These are phyloP conservation scores for Kwoniella newhampshirensis DNA, from an alignment of 768 basidiomycete genomes.

Conservation along the genomic window DNA sequence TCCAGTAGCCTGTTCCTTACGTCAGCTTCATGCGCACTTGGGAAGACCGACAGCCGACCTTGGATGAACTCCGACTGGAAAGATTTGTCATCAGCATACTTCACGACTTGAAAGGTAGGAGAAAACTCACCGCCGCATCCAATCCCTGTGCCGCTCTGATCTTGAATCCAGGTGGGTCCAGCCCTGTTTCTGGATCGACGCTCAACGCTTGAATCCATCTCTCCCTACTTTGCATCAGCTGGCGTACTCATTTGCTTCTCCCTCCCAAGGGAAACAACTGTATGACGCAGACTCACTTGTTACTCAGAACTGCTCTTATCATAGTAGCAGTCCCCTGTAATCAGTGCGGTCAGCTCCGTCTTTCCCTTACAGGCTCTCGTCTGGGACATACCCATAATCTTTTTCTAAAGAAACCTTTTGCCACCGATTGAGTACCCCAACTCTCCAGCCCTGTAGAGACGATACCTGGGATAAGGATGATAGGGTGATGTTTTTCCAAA, in stretches of 20 bases:
- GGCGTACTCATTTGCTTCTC: no score
- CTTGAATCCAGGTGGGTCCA: slow-evolving; percentile 81
- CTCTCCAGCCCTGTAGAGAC: slow-evolving; percentile 90
- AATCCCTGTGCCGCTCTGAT: slow-evolving; percentile 90
- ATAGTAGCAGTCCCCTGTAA: slow-evolving; percentile 48
- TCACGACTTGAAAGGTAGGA: neutral
- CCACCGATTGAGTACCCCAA: slow-evolving; percentile 85
- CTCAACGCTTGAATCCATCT: slow-evolving; percentile 87
- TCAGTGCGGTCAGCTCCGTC: slow-evolving; percentile 8
- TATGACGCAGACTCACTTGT: slow-evolving; percentile 57
- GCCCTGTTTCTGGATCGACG: slow-evolving; percentile 84
- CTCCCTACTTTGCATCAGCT: slow-evolving; percentile 51
- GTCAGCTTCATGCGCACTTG: slow-evolving; percentile 8
- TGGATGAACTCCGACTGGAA: slow-evolving; percentile 46
- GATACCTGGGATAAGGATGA: slow-evolving; percentile 84
- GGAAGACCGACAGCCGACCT: slow-evolving; percentile 24
- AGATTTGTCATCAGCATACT: slow-evolving; percentile 13
- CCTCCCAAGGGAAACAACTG: no score
- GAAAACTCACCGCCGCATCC: slow-evolving; percentile 77
- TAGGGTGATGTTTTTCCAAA: slow-evolving; percentile 66
- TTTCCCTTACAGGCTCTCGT: neutral
- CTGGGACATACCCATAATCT: slow-evolving; percentile 64
- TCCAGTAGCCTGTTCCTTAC: slow-evolving; percentile 74
- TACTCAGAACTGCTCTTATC: slow-evolving; percentile 63
- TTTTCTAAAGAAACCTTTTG: slow-evolving; percentile 87